phyloP scores from a whole-genome alignment of 1,284 basidiomycete species.

The Fomitopsis betulina region DNA sequence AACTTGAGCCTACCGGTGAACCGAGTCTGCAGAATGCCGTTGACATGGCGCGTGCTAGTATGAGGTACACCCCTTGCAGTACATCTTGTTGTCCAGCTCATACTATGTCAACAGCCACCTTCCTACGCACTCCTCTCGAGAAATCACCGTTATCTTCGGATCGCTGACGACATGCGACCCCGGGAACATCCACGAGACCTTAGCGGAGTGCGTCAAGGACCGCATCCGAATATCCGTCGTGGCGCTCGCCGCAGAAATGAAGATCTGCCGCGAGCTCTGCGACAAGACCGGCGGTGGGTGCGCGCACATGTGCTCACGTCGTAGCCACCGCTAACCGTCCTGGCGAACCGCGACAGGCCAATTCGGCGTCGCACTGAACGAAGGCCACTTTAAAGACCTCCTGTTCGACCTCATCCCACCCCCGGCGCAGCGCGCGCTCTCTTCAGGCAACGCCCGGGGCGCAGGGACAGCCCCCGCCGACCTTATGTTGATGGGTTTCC shows the following conservation, averaged over 20 bases:
- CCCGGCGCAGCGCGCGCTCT: slow-evolving; percentile 75
- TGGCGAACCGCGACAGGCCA: slow-evolving; percentile 50
- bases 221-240: slow-evolving; percentile 92
- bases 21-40: slow-evolving; percentile 96
- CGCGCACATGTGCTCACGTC: neutral
- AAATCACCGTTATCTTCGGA: slow-evolving; percentile 91
- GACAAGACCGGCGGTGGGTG: slow-evolving; percentile 81
- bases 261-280: slow-evolving; percentile 89
- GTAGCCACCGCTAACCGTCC: neutral
- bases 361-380: slow-evolving; percentile 95
- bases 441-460: slow-evolving; percentile 32
- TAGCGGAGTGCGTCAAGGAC: slow-evolving; percentile 76
- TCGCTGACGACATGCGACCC: slow-evolving; percentile 96
- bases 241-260: slow-evolving; percentile 94
- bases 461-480: slow-evolving; percentile 70
- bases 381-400: slow-evolving; percentile 94
- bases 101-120: slow-evolving; percentile 62
- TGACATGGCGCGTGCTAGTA: slow-evolving; percentile 89
- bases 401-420: slow-evolving; percentile 96
- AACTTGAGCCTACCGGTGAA: slow-evolving; percentile 87
- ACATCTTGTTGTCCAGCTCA: neutral
- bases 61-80: slow-evolving; percentile 57
- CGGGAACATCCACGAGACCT: slow-evolving; percentile 91
- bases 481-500: slow-evolving; percentile 99
- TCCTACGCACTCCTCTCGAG: slow-evolving; percentile 91